phyloP scores from a whole-genome alignment of 352 stramenopile genomes.

The Aphanomyces cochlioides region DNA sequence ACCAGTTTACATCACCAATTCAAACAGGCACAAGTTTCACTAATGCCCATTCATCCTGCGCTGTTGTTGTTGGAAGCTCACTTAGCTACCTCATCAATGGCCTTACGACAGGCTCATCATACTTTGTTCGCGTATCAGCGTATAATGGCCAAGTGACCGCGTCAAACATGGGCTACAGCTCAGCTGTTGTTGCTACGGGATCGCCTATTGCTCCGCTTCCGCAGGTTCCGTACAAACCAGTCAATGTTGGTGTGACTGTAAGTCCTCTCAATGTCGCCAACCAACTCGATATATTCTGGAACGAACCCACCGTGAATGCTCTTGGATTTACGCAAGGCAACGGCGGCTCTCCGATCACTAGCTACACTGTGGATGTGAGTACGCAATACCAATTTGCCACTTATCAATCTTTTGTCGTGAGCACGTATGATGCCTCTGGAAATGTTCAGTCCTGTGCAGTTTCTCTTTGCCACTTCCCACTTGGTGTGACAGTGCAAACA shows the following conservation, averaged over 20 bases:
- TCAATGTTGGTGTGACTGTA: constrained; percentile 65
- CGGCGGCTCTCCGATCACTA: constrained; percentile 52
- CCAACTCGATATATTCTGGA: constrained; percentile 76
- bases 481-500: constrained; percentile 90
- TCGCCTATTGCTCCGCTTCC: constrained; percentile 45
- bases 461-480: constrained; percentile 71
- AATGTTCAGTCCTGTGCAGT: constrained; percentile 36
- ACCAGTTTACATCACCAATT: constrained; percentile 41
- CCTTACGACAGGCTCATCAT: constrained; percentile 68
- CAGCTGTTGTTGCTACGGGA: constrained; percentile 45
- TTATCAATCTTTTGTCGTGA: constrained; percentile 49
- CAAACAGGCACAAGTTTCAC: constrained; percentile 41
- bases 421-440: constrained; percentile 41
- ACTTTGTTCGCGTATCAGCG: constrained; percentile 87
- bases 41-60: constrained; percentile 42
- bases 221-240: constrained; percentile 67
- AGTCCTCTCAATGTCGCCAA: constrained; percentile 67
- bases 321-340: constrained; percentile 55
- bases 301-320: constrained; percentile 59
- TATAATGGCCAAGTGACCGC: constrained; percentile 68
- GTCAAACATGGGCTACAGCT: constrained; percentile 53
- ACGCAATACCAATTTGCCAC: constrained; percentile 43
- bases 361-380: constrained; percentile 65
- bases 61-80: constrained; percentile 43
- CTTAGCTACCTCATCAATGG: constrained; percentile 75